Base-by-base conservation (phyloP, 352 stramenopile species). In the Lagenidium sp. region DNA sequence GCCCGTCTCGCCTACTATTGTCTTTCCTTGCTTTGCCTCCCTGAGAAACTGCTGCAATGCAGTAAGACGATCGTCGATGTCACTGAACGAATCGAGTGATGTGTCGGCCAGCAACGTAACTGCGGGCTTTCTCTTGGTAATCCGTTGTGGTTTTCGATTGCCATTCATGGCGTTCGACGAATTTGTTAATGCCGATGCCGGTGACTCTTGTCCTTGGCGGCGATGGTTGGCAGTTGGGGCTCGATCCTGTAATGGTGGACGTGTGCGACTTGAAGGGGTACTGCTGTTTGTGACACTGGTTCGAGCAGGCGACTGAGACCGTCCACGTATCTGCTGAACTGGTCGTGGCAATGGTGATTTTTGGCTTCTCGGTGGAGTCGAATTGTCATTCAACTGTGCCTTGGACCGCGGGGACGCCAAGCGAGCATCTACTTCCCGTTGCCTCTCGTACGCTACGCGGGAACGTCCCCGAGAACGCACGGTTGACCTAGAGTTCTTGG, bases 11-110 rank as follows among this genome's bases (percentile, higher is more conserved):
- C n/a, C n/a, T n/a, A 45, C 40, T 6, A 37, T 30, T 2, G 49
- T 51, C 2, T 44, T 41, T 10, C 64, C 63, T 60, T 86, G 68
- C 49, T 90, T 90, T 31, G 80, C 78, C 37, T 90, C 66, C 56
- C 75, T 72, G 21, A 93, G 62, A 22, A 93, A 93, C 50, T 90
- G 63, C 41, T 91, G 78, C 23, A 93, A 49, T 11, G 78, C 80
- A 22, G 72, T 89, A 26, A 90, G 50, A 5, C 80, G 68, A n/a
- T 90, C 77, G 47, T 93, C 80, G 39, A 93, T 87, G 41, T 93
- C 78, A 31, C 74, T 88, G 47, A 92, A 89, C 29, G 76, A 88
- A 38, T 88, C 75, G 4, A 75, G 40, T 0, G 76, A 85, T 7
- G 69, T 86, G 36, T 85, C 74, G 7, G 55, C 58, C 4, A 83